Conservation (phyloP, 202 grass and related monocot genomes). For the Musa balbisiana region DNA sequence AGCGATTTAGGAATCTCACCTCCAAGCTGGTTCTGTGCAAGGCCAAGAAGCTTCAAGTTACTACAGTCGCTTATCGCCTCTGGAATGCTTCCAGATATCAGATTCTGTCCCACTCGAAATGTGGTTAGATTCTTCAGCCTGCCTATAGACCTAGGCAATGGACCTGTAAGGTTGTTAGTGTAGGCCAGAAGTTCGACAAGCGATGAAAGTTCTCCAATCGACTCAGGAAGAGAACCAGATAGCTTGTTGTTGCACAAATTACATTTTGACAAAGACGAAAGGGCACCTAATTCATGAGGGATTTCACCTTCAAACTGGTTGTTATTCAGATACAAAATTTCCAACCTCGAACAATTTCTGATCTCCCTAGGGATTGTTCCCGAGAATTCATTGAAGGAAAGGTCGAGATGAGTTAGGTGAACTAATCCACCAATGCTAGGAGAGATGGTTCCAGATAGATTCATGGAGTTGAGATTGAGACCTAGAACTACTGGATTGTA, state of each 20-base stretch:
- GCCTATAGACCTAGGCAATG: constrained; percentile 58
- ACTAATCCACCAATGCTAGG: constrained; percentile 51
- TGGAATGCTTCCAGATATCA: constrained; percentile 75
- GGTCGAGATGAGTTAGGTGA: constrained; percentile 49
- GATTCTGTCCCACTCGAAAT: constrained; percentile 79
- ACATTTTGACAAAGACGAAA: constrained; percentile 38
- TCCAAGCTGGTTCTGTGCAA: constrained; percentile 76
- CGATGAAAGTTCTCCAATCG: constrained; percentile 67
- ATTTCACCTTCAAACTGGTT: constrained; percentile 57
- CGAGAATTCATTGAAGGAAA: constrained; percentile 71
- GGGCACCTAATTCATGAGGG: constrained; percentile 54
- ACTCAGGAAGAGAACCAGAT: constrained; percentile 51
- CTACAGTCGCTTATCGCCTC: constrained; percentile 64
- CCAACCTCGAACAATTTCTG: constrained; percentile 51
- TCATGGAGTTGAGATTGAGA: constrained; percentile 60
- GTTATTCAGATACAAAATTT: constrained; percentile 54
- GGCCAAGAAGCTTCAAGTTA: constrained; percentile 62
- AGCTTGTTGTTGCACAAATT: constrained; percentile 96
- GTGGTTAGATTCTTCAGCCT: constrained; percentile 63
- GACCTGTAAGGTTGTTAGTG: constrained; percentile 75
- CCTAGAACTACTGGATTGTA: constrained; percentile 31
- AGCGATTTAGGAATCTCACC: constrained; percentile 74
- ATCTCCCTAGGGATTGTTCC: constrained; percentile 60
- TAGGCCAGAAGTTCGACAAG: constrained; percentile 76
- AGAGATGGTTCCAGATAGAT: constrained; percentile 61